Base-by-base conservation (phyloP, 1,284 basidiomycete species). In the Clitocybe nebularis region DNA sequence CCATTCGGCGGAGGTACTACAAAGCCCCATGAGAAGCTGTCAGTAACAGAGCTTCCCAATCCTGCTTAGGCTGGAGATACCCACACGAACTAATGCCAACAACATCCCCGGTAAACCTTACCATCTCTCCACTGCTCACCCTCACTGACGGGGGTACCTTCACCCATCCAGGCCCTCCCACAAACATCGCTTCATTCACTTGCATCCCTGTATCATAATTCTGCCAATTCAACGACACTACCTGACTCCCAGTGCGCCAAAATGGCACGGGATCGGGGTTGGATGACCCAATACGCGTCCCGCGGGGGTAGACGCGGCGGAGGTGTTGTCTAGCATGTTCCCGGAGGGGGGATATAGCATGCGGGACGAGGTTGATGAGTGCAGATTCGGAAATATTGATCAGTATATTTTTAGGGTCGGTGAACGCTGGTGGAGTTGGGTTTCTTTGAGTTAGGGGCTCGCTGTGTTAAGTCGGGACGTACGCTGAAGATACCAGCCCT, bases 141-240 rank as follows among this genome's bases (percentile, higher is more conserved):
- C 47, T 47, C 39, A 39, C 49, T 11, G 32, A 58, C 39, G 46
- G 54, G 21, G 60, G 80, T 50, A 80, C 81, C 32, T 71, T 58
- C 0, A 79, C 72, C 72, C 74, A 84, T 0, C 81, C 81, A 3
- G 62, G 56, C 1, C 69, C 76, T 0, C 75, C 81, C 0, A 69
- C 68, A 53, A 84, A 85, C 67, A 84, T 70, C 0, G 72, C 81
- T 53, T 81, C 81, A 48, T 82, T 81, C 25, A 84, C 55, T 48
- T 75, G 71, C 68, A 73, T 71, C 3, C 72, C 69, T 0, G 46
- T 52, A 49, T 78, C 71, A 52, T 68, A 78, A 11, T 60, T 63
- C 59, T 84, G 82, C 79, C 79, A 83, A 54, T 85, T 85, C 30
- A 85, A 59, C 21, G 77, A 73, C 4, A 71, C 72, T n/a, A 84